Conservation (phyloP, 805 yeast species). For the Candida succiphila region DNA sequence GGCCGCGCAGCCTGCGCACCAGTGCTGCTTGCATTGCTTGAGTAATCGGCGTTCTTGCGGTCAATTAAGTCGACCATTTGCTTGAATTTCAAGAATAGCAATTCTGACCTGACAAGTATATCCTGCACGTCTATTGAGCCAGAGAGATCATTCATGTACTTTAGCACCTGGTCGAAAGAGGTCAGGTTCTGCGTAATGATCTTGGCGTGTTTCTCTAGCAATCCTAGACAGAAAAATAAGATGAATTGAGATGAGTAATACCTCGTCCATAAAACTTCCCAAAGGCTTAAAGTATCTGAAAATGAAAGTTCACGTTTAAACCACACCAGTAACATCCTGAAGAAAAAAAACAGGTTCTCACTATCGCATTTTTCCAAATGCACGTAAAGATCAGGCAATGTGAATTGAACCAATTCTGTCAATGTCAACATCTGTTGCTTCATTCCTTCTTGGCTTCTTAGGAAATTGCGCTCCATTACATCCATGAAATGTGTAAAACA, state of each 20-base stretch:
- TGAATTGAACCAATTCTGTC: conserved; percentile 78
- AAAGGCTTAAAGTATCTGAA: conserved; percentile 65
- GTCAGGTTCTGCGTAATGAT: conserved; percentile 64
- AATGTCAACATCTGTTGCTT: conserved; percentile 76
- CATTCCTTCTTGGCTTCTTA: conserved; percentile 91
- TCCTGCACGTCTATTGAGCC: conserved; percentile 69
- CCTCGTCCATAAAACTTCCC: conserved; percentile 93
- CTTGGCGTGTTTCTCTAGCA: conserved; percentile 78
- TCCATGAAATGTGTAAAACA: conserved; percentile 84
- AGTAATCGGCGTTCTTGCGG: conserved; percentile 24
- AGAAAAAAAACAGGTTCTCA: conserved; percentile 83
- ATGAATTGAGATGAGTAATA: conserved; percentile 80
- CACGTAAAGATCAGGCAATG: conserved; percentile 75
- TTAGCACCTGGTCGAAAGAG: conserved; percentile 84
- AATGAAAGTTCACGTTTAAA: conserved; percentile 84
- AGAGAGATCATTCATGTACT: conserved; percentile 84
- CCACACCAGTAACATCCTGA: conserved; percentile 93
- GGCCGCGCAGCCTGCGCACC: conserved; percentile 4
- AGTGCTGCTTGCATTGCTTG: conserved; percentile 3
- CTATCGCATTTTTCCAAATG: conserved; percentile 86
- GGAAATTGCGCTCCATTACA: conserved; percentile 88
- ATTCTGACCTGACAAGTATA: conserved; percentile 73
- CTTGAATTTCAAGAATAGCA: conserved; percentile 69
- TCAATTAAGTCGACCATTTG: conserved; percentile 77
- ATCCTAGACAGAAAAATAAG: conserved; percentile 76